These are phyloP conservation scores for Cladophialophora immunda DNA, from an alignment of 2,329 filamentous ascomycete species.

Conservation along the genomic window DNA sequence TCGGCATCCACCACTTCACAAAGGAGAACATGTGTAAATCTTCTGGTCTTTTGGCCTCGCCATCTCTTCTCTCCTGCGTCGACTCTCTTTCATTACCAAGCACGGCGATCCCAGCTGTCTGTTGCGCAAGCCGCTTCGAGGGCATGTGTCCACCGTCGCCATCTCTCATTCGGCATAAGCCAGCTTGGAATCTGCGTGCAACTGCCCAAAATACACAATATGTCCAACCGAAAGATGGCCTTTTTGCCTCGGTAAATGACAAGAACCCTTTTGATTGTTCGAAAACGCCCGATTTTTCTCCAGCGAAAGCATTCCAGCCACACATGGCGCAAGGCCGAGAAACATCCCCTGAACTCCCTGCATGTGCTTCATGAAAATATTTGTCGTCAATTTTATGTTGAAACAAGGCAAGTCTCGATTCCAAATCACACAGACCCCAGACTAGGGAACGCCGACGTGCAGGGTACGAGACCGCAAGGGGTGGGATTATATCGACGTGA, in stretches of 20 bases:
- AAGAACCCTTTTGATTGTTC: neutral
- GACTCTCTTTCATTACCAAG: neutral
- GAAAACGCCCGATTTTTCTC: conserved; percentile 2
- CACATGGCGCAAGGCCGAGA: neutral
- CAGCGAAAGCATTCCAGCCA: neutral
- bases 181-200: conserved; percentile 7
- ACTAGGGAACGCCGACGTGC: neutral
- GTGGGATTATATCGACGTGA: conserved; percentile 53
- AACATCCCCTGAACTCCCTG: conserved; percentile 19
- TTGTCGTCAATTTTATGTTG: conserved; percentile 18
- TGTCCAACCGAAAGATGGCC: conserved; percentile 13
- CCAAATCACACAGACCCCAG: conserved; percentile 7
- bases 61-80: neutral
- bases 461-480: conserved; percentile 1
- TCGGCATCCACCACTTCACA: neutral
- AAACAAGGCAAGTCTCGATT: conserved; percentile 14
- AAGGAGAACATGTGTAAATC: conserved; percentile 2
- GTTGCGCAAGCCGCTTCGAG: neutral
- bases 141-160: neutral
- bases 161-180: neutral
- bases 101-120: neutral
- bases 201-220: conserved; percentile 16
- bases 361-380: conserved; percentile 27
- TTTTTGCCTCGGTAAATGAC: conserved; percentile 8
- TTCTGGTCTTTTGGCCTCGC: neutral